Evolutionary conservation across 1,139 yeast species (phyloP).

Genomic region (Pichia sp.): DNA sequence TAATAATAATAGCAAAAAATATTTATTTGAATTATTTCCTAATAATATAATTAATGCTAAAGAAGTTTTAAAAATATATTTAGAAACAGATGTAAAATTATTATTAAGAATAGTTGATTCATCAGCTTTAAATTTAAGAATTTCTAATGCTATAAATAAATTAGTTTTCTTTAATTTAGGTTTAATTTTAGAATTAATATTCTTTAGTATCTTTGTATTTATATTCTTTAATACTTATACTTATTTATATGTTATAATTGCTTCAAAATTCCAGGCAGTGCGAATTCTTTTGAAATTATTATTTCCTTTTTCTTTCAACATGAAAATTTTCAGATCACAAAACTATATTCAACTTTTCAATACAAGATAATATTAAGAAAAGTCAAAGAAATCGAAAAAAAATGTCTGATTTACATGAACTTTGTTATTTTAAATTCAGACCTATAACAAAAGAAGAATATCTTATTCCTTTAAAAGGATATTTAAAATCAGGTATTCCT

Average conservation of each 20-base stretch:
- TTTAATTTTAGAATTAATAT: conserved; percentile 13
- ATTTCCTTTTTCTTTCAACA: too few relatives aligned
- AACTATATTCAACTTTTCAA: too few relatives aligned
- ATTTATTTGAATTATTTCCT: too few relatives aligned
- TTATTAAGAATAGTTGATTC: conserved; percentile 3
- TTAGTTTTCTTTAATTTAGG: conserved; percentile 14
- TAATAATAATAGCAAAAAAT: too few relatives aligned
- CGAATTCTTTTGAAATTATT: too few relatives aligned
- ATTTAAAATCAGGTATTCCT: conserved; percentile 61
- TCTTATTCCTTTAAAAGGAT: conserved; percentile 38
- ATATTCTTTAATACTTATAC: conserved; percentile 12
- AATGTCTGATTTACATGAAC: conserved; percentile 71
- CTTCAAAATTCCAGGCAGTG: too few relatives aligned
- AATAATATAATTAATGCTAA: too few relatives aligned
- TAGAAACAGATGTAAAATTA: too few relatives aligned
- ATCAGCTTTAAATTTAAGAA: conserved; percentile 12
- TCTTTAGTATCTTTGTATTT: conserved; percentile 11
- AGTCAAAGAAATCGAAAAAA: neutral
- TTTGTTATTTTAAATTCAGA: conserved; percentile 49
- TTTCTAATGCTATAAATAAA: conserved; percentile 13
- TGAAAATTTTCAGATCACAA: too few relatives aligned
- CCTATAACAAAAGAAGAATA: conserved; percentile 48
- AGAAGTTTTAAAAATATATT: too few relatives aligned
- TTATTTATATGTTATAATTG: too few relatives aligned
- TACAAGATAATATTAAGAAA: too few relatives aligned